Conservation (phyloP, 176 grass and related monocot species). For the Rhynchospora pubera region DNA sequence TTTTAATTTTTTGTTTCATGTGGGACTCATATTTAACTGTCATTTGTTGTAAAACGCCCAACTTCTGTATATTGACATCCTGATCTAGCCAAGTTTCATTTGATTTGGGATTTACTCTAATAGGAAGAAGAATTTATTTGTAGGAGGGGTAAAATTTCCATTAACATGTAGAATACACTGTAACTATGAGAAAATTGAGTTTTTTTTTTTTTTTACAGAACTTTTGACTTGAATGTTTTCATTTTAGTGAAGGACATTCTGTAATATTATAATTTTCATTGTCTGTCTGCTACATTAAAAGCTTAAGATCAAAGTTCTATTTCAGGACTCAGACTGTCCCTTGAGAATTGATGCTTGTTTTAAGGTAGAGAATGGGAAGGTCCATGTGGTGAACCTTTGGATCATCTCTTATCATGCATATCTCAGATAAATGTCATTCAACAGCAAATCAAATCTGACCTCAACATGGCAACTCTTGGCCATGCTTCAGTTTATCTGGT, state of each 20-base stretch:
- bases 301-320: background rate
- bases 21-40: background rate
- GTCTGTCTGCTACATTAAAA: background rate
- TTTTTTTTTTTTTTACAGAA: conserved; percentile 4
- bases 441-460: conserved; percentile 41
- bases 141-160: background rate
- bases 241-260: too few relatives aligned
- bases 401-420: conserved; percentile 61
- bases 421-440: conserved; percentile 47
- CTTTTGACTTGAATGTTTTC: background rate
- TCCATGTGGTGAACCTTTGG: conserved; percentile 59
- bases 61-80: background rate
- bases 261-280: conserved; percentile 19
- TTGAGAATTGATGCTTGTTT: conserved; percentile 63
- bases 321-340: conserved; percentile 52
- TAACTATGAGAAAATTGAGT: background rate
- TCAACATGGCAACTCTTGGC: conserved; percentile 44
- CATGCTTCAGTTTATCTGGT: conserved; percentile 71
- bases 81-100: background rate
- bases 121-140: background rate
- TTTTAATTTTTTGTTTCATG: background rate
- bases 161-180: background rate
- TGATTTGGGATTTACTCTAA: background rate
- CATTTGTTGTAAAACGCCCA: background rate
- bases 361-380: conserved; percentile 56